Evolutionary conservation across 306 rosid genomes (phyloP).

Genomic region (Dryas drummondii): DNA sequence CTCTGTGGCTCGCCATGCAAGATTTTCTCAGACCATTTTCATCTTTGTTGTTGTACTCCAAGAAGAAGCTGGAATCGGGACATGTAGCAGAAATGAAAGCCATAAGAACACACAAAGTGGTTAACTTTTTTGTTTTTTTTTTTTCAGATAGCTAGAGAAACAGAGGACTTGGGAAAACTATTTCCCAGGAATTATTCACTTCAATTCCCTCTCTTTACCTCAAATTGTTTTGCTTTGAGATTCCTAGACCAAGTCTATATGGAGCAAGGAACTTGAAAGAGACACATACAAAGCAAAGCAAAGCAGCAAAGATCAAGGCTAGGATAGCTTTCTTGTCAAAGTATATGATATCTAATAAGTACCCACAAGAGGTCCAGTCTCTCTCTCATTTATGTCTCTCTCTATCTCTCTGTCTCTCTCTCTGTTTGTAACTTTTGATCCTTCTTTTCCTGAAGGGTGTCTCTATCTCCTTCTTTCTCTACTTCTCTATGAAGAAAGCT

Average conservation of each 20-base stretch:
- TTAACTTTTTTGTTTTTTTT: background rate
- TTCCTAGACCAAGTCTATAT: slow-evolving; percentile 30
- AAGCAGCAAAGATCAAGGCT: slow-evolving; percentile 39
- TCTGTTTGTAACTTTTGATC: slow-evolving; percentile 33
- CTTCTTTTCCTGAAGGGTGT: slow-evolving; percentile 30
- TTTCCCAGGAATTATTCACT: background rate
- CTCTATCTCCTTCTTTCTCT: slow-evolving; percentile 33
- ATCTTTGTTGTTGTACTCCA: slow-evolving; percentile 29
- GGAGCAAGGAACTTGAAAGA: slow-evolving; percentile 32
- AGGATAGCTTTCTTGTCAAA: slow-evolving; percentile 52
- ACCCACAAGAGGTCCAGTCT: slow-evolving; percentile 40
- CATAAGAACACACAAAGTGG: slow-evolving; percentile 9
- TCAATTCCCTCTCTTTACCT: slow-evolving; percentile 36
- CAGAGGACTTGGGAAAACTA: slow-evolving; percentile 25
- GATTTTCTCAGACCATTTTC: slow-evolving; percentile 44
- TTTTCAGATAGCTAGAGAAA: slow-evolving; percentile 18
- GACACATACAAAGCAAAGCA: slow-evolving; percentile 14
- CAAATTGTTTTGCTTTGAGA: slow-evolving; percentile 23
- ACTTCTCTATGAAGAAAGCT: slow-evolving; percentile 51
- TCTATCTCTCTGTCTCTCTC: slow-evolving; percentile 19
- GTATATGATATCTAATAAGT: slow-evolving; percentile 34
- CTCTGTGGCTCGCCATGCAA: slow-evolving; percentile 79
- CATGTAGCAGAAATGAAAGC: slow-evolving; percentile 28
- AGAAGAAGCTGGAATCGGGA: slow-evolving; percentile 38
- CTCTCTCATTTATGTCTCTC: slow-evolving; percentile 43